phyloP scores from a whole-genome alignment of 2,329 filamentous ascomycete species.

The Colletotrichum tropicicola region DNA sequence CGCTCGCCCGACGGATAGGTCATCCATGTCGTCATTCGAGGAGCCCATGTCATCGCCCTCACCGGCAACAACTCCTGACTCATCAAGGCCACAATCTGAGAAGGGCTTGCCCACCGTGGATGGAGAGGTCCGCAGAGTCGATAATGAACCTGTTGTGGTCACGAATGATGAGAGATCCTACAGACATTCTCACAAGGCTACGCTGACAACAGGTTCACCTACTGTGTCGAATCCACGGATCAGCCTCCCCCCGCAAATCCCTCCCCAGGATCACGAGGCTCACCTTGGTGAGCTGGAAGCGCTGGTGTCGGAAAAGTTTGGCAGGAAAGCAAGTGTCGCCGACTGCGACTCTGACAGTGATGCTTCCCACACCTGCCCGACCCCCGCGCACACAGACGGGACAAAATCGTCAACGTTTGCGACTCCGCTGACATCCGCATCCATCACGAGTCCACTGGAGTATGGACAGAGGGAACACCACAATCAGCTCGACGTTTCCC shows the following conservation, averaged over 20 bases:
- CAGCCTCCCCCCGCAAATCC: conserved; percentile 24
- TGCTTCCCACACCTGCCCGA: conserved; percentile 18
- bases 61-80: conserved; percentile 47
- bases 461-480: background rate
- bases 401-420: conserved; percentile 9
- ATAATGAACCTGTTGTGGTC: conserved; percentile 22
- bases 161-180: conserved; percentile 26
- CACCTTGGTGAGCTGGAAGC: conserved; percentile 24
- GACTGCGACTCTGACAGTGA: conserved; percentile 28
- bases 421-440: conserved; percentile 7
- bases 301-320: conserved; percentile 23
- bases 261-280: conserved; percentile 10
- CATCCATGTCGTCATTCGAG: conserved; percentile 44
- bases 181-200: conserved; percentile 21
- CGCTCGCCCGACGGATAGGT: conserved; percentile 23
- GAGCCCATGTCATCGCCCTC: conserved; percentile 44
- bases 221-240: conserved; percentile 13
- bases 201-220: conserved; percentile 6
- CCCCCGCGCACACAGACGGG: conserved; percentile 7
- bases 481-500: background rate
- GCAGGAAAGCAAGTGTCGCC: conserved; percentile 20
- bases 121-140: conserved; percentile 24
- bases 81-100: conserved; percentile 51
- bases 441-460: conserved; percentile 7
- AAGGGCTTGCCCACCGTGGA: conserved; percentile 37